A percentile compares a stretch with the other conserved stretches of the same genome.
phyloP scores from a whole-genome alignment of 495 filamentous ascomycete species.

The Glonium stellatum region DNA sequence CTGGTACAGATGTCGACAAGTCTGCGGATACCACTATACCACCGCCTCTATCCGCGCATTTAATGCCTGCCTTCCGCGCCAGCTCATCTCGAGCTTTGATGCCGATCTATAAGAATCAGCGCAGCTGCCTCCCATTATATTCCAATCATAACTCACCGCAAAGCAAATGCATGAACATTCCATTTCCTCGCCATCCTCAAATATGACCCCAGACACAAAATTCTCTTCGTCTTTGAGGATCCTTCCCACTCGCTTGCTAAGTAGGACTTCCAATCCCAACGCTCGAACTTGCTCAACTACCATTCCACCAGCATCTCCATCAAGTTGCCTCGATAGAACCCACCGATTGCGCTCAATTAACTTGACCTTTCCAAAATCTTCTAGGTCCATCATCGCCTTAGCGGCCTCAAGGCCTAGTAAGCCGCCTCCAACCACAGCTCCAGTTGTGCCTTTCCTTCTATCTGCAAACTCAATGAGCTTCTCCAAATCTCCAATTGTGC shows the following conservation, averaged over 20 bases:
- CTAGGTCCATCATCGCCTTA: conserved; percentile 88
- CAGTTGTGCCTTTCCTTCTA: conserved; percentile 59
- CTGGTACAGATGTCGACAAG: conserved; percentile 62
- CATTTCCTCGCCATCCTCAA: conserved; percentile 80
- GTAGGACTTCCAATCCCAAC: conserved; percentile 77
- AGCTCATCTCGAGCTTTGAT: conserved; percentile 80
- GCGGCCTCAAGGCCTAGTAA: conserved; percentile 87
- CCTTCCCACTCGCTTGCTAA: conserved; percentile 66
- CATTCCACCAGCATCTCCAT: conserved; percentile 74
- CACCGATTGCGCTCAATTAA: conserved; percentile 85
- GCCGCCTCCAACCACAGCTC: conserved; percentile 84
- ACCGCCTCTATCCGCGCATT: conserved; percentile 65
- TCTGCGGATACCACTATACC: conserved; percentile 71
- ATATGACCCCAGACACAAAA: conserved; percentile 65
- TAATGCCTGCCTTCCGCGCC: conserved; percentile 62
- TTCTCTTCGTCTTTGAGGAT: conserved; percentile 64
- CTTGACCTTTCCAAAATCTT: conserved; percentile 69
- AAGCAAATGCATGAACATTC: conserved; percentile 84
- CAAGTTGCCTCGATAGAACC: conserved; percentile 82
- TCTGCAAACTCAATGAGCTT: conserved; percentile 68
- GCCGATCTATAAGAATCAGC: conserved; percentile 51
- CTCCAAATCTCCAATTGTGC: conserved; percentile 80
- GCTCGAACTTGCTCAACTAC: conserved; percentile 77
- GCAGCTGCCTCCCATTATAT: background rate
- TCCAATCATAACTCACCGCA: conserved; percentile 49